Percentiles rank a stretch among this genome's conserved stretches.
Evolutionary conservation across 2,329 filamentous ascomycete species (phyloP).

Genomic region (Simplicillium sp.): DNA sequence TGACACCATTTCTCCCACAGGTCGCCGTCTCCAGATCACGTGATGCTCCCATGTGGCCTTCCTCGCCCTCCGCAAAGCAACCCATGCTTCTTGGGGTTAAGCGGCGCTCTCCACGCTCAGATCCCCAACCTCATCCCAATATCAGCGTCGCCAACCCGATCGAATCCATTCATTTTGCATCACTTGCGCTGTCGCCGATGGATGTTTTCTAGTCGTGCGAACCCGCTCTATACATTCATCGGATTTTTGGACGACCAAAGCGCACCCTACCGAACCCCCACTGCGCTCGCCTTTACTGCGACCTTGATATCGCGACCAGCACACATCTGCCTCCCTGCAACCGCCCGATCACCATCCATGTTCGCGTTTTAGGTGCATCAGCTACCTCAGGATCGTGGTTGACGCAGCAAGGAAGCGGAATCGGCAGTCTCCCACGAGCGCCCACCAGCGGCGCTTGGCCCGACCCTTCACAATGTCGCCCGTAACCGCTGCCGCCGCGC

Average conservation of each 20-base stretch:
- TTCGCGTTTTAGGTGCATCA: slow-evolving; percentile 3
- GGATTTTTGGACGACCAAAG: too few species aligned
- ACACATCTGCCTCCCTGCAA: slow-evolving; percentile 2
- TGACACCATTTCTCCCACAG: too few species aligned
- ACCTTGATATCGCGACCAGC: slow-evolving; percentile 3
- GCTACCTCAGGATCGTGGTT: slow-evolving; percentile 1
- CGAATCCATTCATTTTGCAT: neutral
- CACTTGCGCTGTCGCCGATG: neutral
- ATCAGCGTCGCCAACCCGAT: neutral
- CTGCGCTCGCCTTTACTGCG: too few species aligned
- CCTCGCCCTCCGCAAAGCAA: neutral
- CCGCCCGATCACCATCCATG: slow-evolving; percentile 1
- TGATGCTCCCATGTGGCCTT: too few species aligned
- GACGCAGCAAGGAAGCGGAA: slow-evolving; percentile 5
- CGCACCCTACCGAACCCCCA: too few species aligned
- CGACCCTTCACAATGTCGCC: slow-evolving; percentile 39
- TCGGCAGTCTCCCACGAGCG: slow-evolving; percentile 3
- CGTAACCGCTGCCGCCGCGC: slow-evolving; percentile 35
- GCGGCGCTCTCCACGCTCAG: slow-evolving; percentile 5
- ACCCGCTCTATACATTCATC: too few species aligned
- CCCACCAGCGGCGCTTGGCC: slow-evolving; percentile 11
- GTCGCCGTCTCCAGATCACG: too few species aligned
- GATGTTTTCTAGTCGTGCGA: too few species aligned
- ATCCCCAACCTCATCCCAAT: slow-evolving; percentile 5
- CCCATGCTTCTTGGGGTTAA: slow-evolving; percentile 5